Conservation (phyloP, 805 yeast species). For the Debaryomyces tyrocola region DNA sequence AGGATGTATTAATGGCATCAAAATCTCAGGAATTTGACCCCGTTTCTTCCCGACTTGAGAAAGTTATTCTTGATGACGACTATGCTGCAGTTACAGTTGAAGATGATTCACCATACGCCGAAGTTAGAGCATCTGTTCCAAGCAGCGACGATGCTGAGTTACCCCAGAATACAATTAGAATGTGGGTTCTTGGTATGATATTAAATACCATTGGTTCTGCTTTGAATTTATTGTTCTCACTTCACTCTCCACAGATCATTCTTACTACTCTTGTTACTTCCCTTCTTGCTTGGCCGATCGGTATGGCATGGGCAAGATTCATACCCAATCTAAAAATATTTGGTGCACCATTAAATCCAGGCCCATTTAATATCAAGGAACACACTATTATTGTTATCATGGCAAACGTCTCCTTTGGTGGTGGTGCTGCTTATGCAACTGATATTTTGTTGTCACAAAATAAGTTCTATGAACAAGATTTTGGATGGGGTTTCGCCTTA, state of each 20-base stretch:
- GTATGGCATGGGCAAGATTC: slow-evolving; percentile 45
- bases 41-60: slow-evolving; percentile 23
- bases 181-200: slow-evolving; percentile 51
- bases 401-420: slow-evolving; percentile 45
- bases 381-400: slow-evolving; percentile 56
- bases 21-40: slow-evolving; percentile 36
- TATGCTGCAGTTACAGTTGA: slow-evolving; percentile 43
- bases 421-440: slow-evolving; percentile 53
- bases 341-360: slow-evolving; percentile 49
- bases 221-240: slow-evolving; percentile 57
- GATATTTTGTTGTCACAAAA: slow-evolving; percentile 55
- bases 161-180: slow-evolving; percentile 54
- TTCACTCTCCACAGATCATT: slow-evolving; percentile 55
- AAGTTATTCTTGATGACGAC: slow-evolving; percentile 28
- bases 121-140: slow-evolving; percentile 63
- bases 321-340: slow-evolving; percentile 35
- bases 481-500: slow-evolving; percentile 7
- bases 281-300: slow-evolving; percentile 61
- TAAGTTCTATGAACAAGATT: slow-evolving; percentile 39
- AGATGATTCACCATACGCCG: slow-evolving; percentile 57
- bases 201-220: slow-evolving; percentile 58
- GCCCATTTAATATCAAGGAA: slow-evolving; percentile 63
- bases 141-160: slow-evolving; percentile 50
- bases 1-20: not conserved
- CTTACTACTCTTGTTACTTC: slow-evolving; percentile 56